Percentiles rank a stretch among this genome's conserved stretches.
Conservation (phyloP, 495 filamentous ascomycete species). For the Talaromyces nanjingensis region DNA sequence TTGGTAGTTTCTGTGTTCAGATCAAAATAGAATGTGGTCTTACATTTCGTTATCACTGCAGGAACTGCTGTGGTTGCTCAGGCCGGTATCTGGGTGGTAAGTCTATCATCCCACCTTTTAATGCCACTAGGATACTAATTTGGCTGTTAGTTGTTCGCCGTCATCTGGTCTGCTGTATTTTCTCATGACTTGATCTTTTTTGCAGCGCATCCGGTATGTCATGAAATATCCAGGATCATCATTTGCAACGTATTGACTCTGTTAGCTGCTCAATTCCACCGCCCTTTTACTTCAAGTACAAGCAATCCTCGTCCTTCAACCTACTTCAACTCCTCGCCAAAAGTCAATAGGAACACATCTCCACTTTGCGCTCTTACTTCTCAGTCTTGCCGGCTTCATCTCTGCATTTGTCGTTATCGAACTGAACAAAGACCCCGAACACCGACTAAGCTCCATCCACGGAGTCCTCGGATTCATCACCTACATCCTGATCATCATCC, state of each 20-base stretch:
- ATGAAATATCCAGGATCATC: neutral
- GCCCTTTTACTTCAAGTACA: constrained; percentile 68
- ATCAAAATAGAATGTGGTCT: neutral
- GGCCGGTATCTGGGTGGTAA: constrained; percentile 58
- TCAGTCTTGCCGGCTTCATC: constrained; percentile 54
- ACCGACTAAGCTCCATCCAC: constrained; percentile 73
- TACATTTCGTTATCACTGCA: constrained; percentile 19
- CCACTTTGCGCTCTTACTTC: constrained; percentile 60
- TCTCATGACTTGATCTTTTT: constrained; percentile 62
- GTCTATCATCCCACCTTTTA: constrained; percentile 12
- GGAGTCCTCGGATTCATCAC: constrained; percentile 72
- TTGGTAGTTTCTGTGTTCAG: constrained; percentile 23
- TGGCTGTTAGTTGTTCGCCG: constrained; percentile 52
- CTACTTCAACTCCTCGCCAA: constrained; percentile 67
- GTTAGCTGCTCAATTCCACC: constrained; percentile 64
- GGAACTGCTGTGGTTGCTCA: constrained; percentile 66
- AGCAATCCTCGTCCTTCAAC: constrained; percentile 79
- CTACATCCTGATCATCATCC: constrained; percentile 61
- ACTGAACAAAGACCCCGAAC: constrained; percentile 63
- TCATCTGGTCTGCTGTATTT: constrained; percentile 71
- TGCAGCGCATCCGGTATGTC: constrained; percentile 68
- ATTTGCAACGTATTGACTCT: neutral
- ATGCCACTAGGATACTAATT: constrained; percentile 11
- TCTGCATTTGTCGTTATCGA: constrained; percentile 72
- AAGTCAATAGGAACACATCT: constrained; percentile 64